A percentile compares a stretch with the other conserved stretches of the same genome.
Evolutionary conservation across 2,329 filamentous ascomycete genomes (phyloP).

Genomic region (Fusarium sp.): DNA sequence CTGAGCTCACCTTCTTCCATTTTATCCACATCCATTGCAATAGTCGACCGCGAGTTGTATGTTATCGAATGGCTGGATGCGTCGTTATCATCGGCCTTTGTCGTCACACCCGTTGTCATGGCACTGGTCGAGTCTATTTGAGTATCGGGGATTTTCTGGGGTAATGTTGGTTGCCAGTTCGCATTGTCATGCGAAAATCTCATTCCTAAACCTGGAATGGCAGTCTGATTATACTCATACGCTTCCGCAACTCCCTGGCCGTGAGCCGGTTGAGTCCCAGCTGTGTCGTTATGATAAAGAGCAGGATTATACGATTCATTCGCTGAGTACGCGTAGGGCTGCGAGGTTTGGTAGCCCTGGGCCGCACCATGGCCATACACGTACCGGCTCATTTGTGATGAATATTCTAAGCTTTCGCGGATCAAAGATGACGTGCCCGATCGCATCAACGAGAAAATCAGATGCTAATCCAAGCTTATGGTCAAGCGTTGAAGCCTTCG

Average conservation of each 20-base stretch:
- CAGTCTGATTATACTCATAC: slow-evolving; percentile 42
- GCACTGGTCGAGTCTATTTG: neutral
- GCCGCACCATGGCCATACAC: slow-evolving; percentile 41
- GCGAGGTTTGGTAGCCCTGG: slow-evolving; percentile 36
- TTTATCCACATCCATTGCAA: slow-evolving; percentile 24
- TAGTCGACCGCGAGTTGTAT: slow-evolving; percentile 3
- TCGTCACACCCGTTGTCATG: neutral
- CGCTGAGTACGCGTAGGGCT: slow-evolving; percentile 30
- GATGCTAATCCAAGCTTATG: neutral
- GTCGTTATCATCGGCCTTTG: neutral
- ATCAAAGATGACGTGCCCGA: neutral
- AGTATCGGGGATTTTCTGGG: slow-evolving; percentile 3
- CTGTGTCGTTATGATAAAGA: slow-evolving; percentile 11
- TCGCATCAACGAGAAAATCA: neutral
- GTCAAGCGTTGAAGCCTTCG: neutral
- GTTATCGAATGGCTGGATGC: neutral
- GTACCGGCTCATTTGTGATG: slow-evolving; percentile 44
- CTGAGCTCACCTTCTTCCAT: slow-evolving; percentile 81
- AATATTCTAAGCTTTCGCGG: neutral
- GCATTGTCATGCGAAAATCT: slow-evolving; percentile 34
- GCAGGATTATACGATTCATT: slow-evolving; percentile 21
- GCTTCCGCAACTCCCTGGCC: slow-evolving; percentile 21
- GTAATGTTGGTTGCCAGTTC: slow-evolving; percentile 28
- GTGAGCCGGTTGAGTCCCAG: slow-evolving; percentile 7
- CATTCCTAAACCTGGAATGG: slow-evolving; percentile 50